These are phyloP conservation scores for Phaeotremella fagi DNA, from an alignment of 768 basidiomycete genomes.

Conservation along the genomic window DNA sequence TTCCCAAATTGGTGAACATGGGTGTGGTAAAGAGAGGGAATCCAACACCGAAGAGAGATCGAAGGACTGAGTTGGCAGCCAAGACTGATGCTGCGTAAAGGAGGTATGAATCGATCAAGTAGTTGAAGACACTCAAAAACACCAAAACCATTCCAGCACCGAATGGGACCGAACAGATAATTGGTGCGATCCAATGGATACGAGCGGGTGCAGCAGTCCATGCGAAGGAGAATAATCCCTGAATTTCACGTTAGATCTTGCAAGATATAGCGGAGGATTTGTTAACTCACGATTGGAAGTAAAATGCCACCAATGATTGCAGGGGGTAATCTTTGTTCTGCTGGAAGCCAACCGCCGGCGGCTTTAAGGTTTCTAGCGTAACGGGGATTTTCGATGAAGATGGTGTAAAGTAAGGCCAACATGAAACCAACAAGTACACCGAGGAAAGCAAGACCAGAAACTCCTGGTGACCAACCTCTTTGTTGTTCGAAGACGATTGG, in stretches of 20 bases:
- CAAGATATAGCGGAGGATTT: neutral
- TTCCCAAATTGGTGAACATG: conserved; percentile 46
- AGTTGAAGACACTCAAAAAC: conserved; percentile 59
- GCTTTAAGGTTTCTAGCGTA: conserved; percentile 35
- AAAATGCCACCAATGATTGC: conserved; percentile 41
- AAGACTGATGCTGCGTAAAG: conserved; percentile 46
- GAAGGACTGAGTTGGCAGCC: conserved; percentile 48
- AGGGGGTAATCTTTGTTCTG: conserved; percentile 47
- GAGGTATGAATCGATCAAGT: conserved; percentile 58
- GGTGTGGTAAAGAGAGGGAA: conserved; percentile 45
- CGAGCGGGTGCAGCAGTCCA: conserved; percentile 36
- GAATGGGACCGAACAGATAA: conserved; percentile 62
- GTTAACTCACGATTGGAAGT: conserved; percentile 28
- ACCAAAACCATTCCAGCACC: conserved; percentile 60
- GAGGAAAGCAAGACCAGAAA: conserved; percentile 46
- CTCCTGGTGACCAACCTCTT: conserved; percentile 48
- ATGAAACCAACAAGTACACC: conserved; percentile 39
- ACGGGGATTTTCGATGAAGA: conserved; percentile 39
- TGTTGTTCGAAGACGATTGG: conserved; percentile 46
- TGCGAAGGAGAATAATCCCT: conserved; percentile 33
- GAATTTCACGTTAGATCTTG: neutral
- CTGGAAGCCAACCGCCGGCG: conserved; percentile 40
- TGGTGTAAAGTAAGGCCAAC: conserved; percentile 23
- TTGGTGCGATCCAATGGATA: conserved; percentile 62
- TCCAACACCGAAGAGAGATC: conserved; percentile 37